Percentiles rank a stretch among this genome's conserved stretches.
Evolutionary conservation across 495 filamentous ascomycete genomes (phyloP).

Genomic region (Penicillium egyptiacum): DNA sequence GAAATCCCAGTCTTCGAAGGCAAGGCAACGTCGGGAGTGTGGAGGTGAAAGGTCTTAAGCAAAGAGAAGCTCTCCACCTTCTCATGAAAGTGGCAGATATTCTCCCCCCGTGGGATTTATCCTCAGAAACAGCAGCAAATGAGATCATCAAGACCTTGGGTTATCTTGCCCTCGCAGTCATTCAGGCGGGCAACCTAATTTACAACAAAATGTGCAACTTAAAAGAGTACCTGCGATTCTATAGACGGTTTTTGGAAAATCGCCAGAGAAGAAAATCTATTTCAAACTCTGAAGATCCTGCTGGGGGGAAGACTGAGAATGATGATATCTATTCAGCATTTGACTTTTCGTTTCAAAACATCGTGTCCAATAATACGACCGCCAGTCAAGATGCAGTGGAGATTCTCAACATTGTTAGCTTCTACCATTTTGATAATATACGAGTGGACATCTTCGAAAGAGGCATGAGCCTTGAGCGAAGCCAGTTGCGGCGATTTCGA

Average conservation of each 20-base stretch:
- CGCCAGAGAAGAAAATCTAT: background rate
- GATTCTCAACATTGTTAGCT: background rate
- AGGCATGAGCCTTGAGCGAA: background rate
- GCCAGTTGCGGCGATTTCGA: background rate
- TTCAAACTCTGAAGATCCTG: background rate
- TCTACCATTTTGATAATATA: background rate
- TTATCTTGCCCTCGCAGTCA: conserved; percentile 39
- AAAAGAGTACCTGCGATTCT: conserved; percentile 26
- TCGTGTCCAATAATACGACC: background rate
- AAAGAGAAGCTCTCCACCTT: conserved; percentile 33
- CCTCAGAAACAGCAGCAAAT: background rate
- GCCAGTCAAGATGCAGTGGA: background rate
- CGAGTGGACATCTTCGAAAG: background rate
- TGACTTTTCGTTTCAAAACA: background rate
- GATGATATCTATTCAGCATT: background rate
- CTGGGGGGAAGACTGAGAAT: background rate
- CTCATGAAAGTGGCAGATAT: background rate
- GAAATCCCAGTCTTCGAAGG: conserved; percentile 28
- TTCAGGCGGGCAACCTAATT: conserved; percentile 37
- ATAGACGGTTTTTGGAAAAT: background rate
- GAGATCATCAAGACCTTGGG: conserved; percentile 33
- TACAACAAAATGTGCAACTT: conserved; percentile 29
- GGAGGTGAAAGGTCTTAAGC: conserved; percentile 31
- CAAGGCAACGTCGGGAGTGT: background rate
- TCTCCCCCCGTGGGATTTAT: conserved; percentile 4